Evolutionary conservation across 1,139 yeast genomes (phyloP).

Genomic region (Blastobotrys proliferans): DNA sequence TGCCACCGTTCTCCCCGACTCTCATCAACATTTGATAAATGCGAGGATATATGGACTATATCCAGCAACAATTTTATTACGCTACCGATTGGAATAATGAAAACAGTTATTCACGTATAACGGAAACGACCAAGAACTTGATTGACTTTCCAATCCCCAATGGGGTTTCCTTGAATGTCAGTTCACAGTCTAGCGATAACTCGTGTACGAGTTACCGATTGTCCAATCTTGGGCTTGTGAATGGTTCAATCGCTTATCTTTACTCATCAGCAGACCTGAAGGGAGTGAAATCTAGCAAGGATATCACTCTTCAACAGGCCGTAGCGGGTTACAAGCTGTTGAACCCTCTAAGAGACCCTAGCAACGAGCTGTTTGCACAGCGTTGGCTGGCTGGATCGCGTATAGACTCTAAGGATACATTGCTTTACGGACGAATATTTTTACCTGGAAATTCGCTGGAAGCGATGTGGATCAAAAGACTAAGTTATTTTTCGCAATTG

Average conservation of each 20-base stretch:
- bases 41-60: constrained; percentile 83
- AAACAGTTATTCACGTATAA: constrained; percentile 67
- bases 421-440: constrained; percentile 79
- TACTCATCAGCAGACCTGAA: constrained; percentile 61
- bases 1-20: neutral
- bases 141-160: constrained; percentile 73
- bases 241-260: constrained; percentile 81
- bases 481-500: constrained; percentile 58
- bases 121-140: constrained; percentile 63
- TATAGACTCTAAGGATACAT: constrained; percentile 34
- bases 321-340: constrained; percentile 72
- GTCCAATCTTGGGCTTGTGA: constrained; percentile 61
- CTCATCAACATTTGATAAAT: constrained; percentile 26
- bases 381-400: constrained; percentile 35
- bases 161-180: constrained; percentile 62
- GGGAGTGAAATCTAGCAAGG: constrained; percentile 49
- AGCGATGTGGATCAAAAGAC: constrained; percentile 74
- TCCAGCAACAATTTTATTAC: constrained; percentile 63
- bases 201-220: constrained; percentile 76
- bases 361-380: constrained; percentile 26
- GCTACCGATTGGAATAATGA: constrained; percentile 75
- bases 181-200: constrained; percentile 66
- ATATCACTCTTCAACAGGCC: constrained; percentile 62
- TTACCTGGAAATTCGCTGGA: constrained; percentile 86
- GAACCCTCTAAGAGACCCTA: constrained; percentile 41